Conservation (phyloP, 495 filamentous ascomycete genomes). For the Aspergillus coremiiformis region DNA sequence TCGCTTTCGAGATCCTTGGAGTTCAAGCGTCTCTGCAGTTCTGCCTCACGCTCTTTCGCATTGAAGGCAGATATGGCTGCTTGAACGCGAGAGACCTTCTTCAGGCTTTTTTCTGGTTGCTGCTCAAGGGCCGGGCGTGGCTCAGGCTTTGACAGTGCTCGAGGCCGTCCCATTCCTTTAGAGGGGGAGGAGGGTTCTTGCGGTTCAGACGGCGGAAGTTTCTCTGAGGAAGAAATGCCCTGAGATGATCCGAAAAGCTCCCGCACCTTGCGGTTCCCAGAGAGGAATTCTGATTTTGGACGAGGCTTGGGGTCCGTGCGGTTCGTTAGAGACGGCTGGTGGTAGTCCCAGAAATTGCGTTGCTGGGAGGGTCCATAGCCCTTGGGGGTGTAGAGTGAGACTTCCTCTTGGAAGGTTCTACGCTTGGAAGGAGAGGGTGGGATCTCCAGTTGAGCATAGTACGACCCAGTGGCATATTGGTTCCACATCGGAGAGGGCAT, state of each 20-base stretch:
- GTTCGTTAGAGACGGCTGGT: conserved; percentile 47
- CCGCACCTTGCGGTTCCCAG: conserved; percentile 31
- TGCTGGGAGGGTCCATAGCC: conserved; percentile 59
- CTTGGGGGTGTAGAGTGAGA: conserved; percentile 53
- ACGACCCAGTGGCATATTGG: conserved; percentile 51
- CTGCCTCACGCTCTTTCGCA: conserved; percentile 38
- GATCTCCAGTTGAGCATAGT: conserved; percentile 32
- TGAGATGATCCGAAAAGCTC: conserved; percentile 26
- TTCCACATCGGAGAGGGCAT: conserved; percentile 69
- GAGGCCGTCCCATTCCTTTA: conserved; percentile 14
- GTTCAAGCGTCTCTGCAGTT: conserved; percentile 36
- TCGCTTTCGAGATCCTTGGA: conserved; percentile 41
- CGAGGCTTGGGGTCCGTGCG: conserved; percentile 32
- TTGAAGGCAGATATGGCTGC: conserved; percentile 59
- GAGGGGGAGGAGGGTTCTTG: conserved; percentile 11
- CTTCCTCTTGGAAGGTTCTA: conserved; percentile 47
- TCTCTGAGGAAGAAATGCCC: conserved; percentile 21
- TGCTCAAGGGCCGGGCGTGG: conserved; percentile 17
- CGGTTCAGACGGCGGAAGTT: conserved; percentile 7
- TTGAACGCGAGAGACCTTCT: conserved; percentile 50
- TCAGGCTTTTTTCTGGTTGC: conserved; percentile 26
- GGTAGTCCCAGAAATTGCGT: conserved; percentile 53
- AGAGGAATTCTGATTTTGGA: conserved; percentile 48
- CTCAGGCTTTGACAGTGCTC: conserved; percentile 19
- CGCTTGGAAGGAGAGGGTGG: conserved; percentile 34